Evolutionary conservation across 176 grass and related monocot species (phyloP), one percentile per base, ranked within the genome.

Genomic region (Themeda triandra): DNA sequence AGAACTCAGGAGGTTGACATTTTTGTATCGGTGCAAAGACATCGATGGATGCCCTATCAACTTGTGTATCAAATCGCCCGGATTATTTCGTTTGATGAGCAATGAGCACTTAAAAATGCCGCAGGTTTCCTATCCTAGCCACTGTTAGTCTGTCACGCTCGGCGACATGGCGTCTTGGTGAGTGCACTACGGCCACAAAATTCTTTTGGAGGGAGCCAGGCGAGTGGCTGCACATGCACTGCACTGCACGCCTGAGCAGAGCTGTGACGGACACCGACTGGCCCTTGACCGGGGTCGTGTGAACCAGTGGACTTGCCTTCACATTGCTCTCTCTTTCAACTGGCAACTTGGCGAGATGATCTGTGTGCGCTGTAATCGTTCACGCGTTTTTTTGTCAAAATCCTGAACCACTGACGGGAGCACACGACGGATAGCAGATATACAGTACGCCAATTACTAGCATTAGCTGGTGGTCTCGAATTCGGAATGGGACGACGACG

Each of bases 381-480:
- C 85, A 82, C 79, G 63, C 78, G 46, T 54, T 76, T 82, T 82
- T 87, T 45, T 63, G 85, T 60, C 78, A 82, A 27, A 81, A 24
- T 70, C 45, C 85, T 31, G 31, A 69, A 59, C 25, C 33, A 21
- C 33, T 67, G 35, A 48, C 85, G 64, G 13, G 10, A 25, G 25
- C 69, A 25, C 59, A 42, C 17, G 66, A 51, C 10, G 49, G 25
- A 41, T 78, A 39, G 13, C 14, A 48, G 45, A 48, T 17, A 17
- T 35, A 35, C 33, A 35, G 33, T 35, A 35, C 33, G 7, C 37
- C 19, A 18, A 31, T 25, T 9, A 18, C 49, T 54, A n/a, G n/a
- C n/a, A 24, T 44, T 45, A 48, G 45, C 45, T n/a, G 21, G 68
- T 17, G 36, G 2, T 27, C 56, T 58, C 0, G 54, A 58, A 59